Evolutionary conservation across 179 eudicot genomes (phyloP).

Genomic region (Corrigiola litoralis): DNA sequence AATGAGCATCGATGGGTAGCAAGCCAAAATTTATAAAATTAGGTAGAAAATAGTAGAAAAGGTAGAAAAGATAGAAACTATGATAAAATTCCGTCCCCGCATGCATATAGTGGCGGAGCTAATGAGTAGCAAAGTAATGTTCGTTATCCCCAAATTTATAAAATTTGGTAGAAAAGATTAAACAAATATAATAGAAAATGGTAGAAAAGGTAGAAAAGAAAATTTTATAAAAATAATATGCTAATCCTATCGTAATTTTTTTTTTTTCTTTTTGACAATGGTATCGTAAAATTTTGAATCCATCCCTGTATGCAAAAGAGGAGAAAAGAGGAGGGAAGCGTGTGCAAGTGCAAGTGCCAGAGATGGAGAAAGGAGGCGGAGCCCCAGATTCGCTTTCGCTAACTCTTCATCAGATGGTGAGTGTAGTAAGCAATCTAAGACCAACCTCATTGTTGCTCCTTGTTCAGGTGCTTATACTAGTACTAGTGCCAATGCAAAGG

Average conservation of each 20-base stretch:
- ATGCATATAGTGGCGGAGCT: no score
- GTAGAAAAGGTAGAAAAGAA: no score
- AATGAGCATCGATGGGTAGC: no score
- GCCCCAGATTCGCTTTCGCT: slow-evolving; percentile 18
- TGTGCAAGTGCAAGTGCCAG: not conserved
- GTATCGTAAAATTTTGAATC: not conserved
- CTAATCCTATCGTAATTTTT: not conserved
- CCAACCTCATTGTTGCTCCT: not conserved
- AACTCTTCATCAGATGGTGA: slow-evolving; percentile 2
- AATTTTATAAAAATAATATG: not conserved
- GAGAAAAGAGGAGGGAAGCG: slow-evolving; percentile 14
- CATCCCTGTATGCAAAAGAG: slow-evolving; percentile 2
- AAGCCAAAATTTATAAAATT: no score
- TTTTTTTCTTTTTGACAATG: not conserved
- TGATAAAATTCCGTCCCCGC: no score
- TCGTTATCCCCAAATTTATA: no score
- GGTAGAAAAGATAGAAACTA: no score
- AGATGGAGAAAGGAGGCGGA: slow-evolving; percentile 21
- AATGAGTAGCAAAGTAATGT: no score
- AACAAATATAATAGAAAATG: no score
- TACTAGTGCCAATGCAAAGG: not conserved
- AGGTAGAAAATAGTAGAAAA: no score
- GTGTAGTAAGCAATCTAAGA: not conserved
- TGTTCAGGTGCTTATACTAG: not conserved
- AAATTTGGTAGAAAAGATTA: no score